Evolutionary conservation across 2,329 filamentous ascomycete genomes (phyloP).

Genomic region (Colletotrichum karsti): DNA sequence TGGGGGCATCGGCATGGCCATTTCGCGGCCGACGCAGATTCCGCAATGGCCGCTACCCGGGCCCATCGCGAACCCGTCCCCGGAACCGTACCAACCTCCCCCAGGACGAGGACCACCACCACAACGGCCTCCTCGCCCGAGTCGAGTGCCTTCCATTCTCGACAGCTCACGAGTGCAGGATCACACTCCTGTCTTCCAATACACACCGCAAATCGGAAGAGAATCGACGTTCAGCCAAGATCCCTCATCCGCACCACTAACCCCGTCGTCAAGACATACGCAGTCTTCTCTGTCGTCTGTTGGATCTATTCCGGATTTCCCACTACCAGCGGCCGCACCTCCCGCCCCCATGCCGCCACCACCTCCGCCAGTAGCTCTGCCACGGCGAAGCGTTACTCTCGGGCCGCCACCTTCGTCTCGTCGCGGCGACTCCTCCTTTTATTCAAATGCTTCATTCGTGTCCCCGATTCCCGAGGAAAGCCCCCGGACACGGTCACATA

Average conservation of each 20-base stretch:
- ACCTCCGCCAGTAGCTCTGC: conserved; percentile 37
- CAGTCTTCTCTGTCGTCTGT: conserved; percentile 61
- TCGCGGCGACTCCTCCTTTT: conserved; percentile 70
- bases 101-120: conserved; percentile 61
- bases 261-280: conserved; percentile 59
- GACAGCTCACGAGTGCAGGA: conserved; percentile 65
- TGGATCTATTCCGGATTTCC: conserved; percentile 68
- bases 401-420: conserved; percentile 69
- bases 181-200: conserved; percentile 62
- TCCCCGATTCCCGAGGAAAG: conserved; percentile 81
- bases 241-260: conserved; percentile 52
- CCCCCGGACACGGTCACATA: conserved; percentile 63
- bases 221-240: conserved; percentile 46
- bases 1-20: conserved; percentile 52
- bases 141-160: conserved; percentile 65
- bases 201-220: conserved; percentile 45
- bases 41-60: conserved; percentile 64
- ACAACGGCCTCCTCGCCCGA: conserved; percentile 67
- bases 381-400: conserved; percentile 60
- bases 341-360: conserved; percentile 18
- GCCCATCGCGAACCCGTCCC: conserved; percentile 43
- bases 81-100: conserved; percentile 58
- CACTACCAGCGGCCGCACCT: conserved; percentile 48
- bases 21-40: conserved; percentile 61
- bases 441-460: conserved; percentile 72